Evolutionary conservation across 768 basidiomycete species (phyloP).

Genomic region (Lactifluus piperatus): DNA sequence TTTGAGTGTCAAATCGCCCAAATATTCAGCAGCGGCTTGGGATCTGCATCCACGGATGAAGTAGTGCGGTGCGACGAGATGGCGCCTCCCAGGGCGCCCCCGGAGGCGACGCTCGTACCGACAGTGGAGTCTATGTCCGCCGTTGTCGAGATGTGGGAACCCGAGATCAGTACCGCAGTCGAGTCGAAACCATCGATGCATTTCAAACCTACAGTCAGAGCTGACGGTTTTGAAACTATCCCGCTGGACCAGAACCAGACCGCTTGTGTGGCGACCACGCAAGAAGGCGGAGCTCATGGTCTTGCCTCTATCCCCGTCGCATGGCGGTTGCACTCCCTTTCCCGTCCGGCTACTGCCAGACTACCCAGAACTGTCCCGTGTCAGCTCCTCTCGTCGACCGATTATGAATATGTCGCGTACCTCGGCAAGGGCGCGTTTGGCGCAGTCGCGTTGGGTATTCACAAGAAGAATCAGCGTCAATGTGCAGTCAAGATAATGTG

Average conservation of each 20-base stretch:
- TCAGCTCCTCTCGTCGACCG: constrained; percentile 5
- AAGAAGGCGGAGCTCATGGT: not conserved
- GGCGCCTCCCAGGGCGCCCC: not conserved
- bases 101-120: not conserved
- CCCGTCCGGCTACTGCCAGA: not conserved
- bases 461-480: constrained; percentile 11
- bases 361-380: not conserved
- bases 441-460: constrained; percentile 20
- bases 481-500: constrained; percentile 22
- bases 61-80: not conserved
- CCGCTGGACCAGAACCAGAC: not conserved
- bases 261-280: not conserved
- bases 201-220: not conserved
- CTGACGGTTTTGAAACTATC: not conserved
- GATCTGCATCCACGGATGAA: not conserved
- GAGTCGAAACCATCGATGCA: not conserved
- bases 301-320: not conserved
- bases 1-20: not conserved
- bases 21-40: not conserved
- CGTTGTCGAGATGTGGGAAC: not conserved
- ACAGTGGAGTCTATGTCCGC: constrained; percentile 4
- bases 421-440: constrained; percentile 14
- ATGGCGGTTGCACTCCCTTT: not conserved
- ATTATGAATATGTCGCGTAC: constrained; percentile 6
- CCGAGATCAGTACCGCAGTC: not conserved